These are phyloP conservation scores for Phragmites australis DNA, from an alignment of 176 grass and related monocot genomes.

Conservation along the genomic window DNA sequence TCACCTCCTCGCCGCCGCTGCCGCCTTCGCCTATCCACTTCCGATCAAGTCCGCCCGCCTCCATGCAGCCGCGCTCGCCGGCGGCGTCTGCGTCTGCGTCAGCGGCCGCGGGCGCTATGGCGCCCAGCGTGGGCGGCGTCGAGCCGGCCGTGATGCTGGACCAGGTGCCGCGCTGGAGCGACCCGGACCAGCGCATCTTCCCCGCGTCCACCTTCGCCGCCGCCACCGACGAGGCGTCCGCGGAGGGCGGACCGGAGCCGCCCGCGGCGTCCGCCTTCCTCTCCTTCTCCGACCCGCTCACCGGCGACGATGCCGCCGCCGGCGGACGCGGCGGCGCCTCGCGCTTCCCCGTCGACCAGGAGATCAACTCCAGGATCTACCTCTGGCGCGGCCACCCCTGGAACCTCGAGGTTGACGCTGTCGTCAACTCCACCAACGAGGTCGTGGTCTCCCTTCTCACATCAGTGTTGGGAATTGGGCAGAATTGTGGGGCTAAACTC, in stretches of 20 bases:
- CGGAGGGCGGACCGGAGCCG: constrained; percentile 35
- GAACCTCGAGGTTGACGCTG: constrained; percentile 93
- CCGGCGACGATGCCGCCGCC: constrained; percentile 40
- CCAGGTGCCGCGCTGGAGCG: constrained; percentile 92
- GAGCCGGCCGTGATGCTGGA: constrained; percentile 75
- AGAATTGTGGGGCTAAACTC: constrained; percentile 13
- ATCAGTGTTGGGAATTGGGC: background rate
- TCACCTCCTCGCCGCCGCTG: background rate
- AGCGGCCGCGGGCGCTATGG: constrained; percentile 10
- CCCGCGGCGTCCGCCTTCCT: constrained; percentile 32
- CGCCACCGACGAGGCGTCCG: background rate
- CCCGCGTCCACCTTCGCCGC: background rate
- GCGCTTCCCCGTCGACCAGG: constrained; percentile 79
- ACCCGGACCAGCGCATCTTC: constrained; percentile 67
- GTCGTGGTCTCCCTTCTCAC: constrained; percentile 25
- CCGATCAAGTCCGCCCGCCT: background rate
- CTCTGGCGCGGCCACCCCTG: constrained; percentile 86
- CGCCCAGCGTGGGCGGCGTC: constrained; percentile 48
- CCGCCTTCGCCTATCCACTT: background rate
- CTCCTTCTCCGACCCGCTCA: constrained; percentile 69
- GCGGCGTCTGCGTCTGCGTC: background rate
- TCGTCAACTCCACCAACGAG: constrained; percentile 98
- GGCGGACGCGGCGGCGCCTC: constrained; percentile 31
- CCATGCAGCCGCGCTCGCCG: constrained; percentile 51
- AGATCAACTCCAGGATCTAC: constrained; percentile 93